These are phyloP conservation scores for Amylocystis lapponica DNA, from an alignment of 768 basidiomycete genomes.

Conservation along the genomic window DNA sequence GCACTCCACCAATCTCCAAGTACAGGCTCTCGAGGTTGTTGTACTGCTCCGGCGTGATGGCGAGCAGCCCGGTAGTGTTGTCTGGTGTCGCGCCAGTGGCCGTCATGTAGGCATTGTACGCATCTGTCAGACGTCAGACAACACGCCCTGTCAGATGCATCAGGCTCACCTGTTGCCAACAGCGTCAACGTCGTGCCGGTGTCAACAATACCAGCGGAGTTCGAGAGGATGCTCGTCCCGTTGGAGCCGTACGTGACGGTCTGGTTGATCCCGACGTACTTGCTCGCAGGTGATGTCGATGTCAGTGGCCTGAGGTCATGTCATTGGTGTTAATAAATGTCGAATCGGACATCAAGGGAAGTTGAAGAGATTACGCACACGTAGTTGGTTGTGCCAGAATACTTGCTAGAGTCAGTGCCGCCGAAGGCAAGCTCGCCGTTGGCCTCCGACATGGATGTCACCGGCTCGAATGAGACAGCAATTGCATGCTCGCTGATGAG, in stretches of 20 bases:
- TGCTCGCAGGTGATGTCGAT: slow-evolving; percentile 11
- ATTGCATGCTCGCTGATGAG: slow-evolving; percentile 36
- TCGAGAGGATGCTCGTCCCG: slow-evolving; percentile 12
- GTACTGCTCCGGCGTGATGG: slow-evolving; percentile 21
- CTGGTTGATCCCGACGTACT: slow-evolving; percentile 27
- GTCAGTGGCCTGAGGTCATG: slow-evolving; percentile 23
- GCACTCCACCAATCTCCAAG: slow-evolving; percentile 11
- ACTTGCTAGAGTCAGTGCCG: slow-evolving; percentile 16
- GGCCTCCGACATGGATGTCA: slow-evolving; percentile 15
- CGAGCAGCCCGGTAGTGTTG: slow-evolving; percentile 13
- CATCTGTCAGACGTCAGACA: slow-evolving; percentile 12
- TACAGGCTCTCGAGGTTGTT: slow-evolving; percentile 17
- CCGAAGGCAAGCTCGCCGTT: slow-evolving; percentile 19
- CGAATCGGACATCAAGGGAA: neutral
- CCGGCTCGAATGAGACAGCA: slow-evolving; percentile 46
- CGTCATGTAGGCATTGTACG: slow-evolving; percentile 21
- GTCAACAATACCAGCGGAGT: slow-evolving; percentile 29
- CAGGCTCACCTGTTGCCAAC: slow-evolving; percentile 22
- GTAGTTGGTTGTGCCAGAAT: slow-evolving; percentile 21
- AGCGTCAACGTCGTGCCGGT: slow-evolving; percentile 33
- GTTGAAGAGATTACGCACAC: slow-evolving; percentile 13
- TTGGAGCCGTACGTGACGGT: slow-evolving; percentile 18
- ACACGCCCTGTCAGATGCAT: neutral
- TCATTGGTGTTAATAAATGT: neutral
- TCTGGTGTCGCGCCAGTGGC: slow-evolving; percentile 25